Conservation (phyloP, 108 stramenopile species). For the Nitzschia sp. region DNA sequence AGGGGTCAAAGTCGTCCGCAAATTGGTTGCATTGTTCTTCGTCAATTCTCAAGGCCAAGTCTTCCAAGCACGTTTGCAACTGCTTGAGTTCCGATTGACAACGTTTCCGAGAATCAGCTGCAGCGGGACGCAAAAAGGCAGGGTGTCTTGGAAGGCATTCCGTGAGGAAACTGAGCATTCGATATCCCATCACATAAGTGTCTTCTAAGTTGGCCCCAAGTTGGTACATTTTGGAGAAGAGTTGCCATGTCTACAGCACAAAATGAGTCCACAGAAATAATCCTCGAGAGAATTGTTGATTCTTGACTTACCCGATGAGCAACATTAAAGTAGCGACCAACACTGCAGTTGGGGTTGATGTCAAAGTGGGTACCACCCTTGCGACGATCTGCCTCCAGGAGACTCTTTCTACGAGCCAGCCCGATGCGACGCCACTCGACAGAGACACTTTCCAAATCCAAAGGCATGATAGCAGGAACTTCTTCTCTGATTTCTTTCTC, state of each 20-base stretch:
- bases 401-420: conserved; percentile 24
- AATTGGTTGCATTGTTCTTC: conserved; percentile 47
- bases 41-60: conserved; percentile 48
- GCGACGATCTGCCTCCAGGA: conserved; percentile 43
- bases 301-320: conserved; percentile 45
- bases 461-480: conserved; percentile 1
- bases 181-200: conserved; percentile 55
- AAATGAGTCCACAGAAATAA: neutral
- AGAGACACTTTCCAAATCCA: conserved; percentile 3
- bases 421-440: conserved; percentile 48
- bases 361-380: conserved; percentile 47
- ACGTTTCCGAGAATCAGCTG: conserved; percentile 11
- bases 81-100: conserved; percentile 25
- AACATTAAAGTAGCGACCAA: conserved; percentile 47
- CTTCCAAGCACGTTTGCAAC: conserved; percentile 41
- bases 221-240: conserved; percentile 43
- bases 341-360: conserved; percentile 33
- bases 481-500: too few species aligned
- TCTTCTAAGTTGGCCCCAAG: conserved; percentile 35
- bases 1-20: conserved; percentile 40
- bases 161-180: conserved; percentile 44
- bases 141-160: conserved; percentile 53
- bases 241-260: conserved; percentile 30
- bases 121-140: conserved; percentile 11
- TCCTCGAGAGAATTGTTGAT: neutral